phyloP scores from a whole-genome alignment of 1,139 yeast species.

The Trichomonascaceae sp. region DNA sequence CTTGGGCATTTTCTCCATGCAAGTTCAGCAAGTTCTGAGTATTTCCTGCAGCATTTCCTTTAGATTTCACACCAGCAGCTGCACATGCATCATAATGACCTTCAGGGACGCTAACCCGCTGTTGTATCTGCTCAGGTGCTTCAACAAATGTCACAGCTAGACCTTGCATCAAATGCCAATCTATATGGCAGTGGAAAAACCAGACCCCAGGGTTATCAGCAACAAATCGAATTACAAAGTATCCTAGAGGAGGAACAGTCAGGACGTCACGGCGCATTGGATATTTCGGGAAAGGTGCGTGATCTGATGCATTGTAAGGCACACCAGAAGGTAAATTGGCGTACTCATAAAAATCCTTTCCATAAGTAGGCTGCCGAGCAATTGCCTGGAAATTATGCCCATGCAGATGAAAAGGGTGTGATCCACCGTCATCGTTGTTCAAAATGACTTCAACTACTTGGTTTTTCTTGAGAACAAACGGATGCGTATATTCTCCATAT shows the following conservation, averaged over 20 bases:
- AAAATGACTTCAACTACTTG: slow-evolving; percentile 55
- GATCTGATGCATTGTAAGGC: slow-evolving; percentile 42
- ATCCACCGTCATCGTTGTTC: slow-evolving; percentile 67
- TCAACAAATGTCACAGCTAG: slow-evolving; percentile 68
- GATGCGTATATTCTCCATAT: slow-evolving; percentile 77
- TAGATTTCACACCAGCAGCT: slow-evolving; percentile 42
- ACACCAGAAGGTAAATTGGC: slow-evolving; percentile 35
- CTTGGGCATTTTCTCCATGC: slow-evolving; percentile 66
- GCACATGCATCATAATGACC: slow-evolving; percentile 58
- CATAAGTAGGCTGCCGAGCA: slow-evolving; percentile 45
- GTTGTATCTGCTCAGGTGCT: slow-evolving; percentile 60
- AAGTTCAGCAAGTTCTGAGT: slow-evolving; percentile 55
- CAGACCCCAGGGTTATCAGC: slow-evolving; percentile 89
- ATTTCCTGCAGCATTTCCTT: slow-evolving; percentile 88
- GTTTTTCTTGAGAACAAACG: slow-evolving; percentile 66
- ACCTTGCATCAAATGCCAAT: slow-evolving; percentile 92
- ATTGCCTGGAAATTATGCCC: slow-evolving; percentile 72
- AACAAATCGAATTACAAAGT: slow-evolving; percentile 56
- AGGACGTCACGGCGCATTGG: slow-evolving; percentile 72
- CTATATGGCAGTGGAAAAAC: slow-evolving; percentile 92
- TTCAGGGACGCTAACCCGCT: slow-evolving; percentile 40
- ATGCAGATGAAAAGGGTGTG: slow-evolving; percentile 81
- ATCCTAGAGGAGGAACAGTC: slow-evolving; percentile 60
- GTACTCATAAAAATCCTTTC: slow-evolving; percentile 33
- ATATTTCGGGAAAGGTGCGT: slow-evolving; percentile 42